Percentiles rank a stretch among this genome's conserved stretches.
These are phyloP conservation scores for Crinitomyces ghanaensis DNA, from an alignment of 805 yeast genomes.

Conservation along the genomic window DNA sequence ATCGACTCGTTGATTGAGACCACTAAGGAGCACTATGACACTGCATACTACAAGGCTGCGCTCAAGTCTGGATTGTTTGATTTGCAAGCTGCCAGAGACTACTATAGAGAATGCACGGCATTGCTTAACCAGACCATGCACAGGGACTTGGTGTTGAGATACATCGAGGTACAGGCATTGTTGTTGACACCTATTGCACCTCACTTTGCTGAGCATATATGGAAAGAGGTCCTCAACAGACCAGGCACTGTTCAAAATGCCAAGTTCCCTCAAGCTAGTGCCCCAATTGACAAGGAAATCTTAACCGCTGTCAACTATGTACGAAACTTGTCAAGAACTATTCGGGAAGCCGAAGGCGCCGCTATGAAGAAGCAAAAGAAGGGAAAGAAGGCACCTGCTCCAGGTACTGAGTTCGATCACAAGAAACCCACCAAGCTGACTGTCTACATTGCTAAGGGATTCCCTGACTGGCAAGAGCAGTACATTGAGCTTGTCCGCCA, in stretches of 20 bases:
- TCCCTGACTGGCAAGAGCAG: slow-evolving; percentile 81
- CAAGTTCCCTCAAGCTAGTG: slow-evolving; percentile 65
- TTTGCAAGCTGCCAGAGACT: slow-evolving; percentile 90
- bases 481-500: slow-evolving; percentile 69
- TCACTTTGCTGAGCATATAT: slow-evolving; percentile 84
- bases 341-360: slow-evolving; percentile 88
- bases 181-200: slow-evolving; percentile 90
- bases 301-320: slow-evolving; percentile 68
- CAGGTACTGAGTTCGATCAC: slow-evolving; percentile 62
- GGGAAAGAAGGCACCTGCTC: no score
- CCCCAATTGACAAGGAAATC: slow-evolving; percentile 50
- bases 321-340: slow-evolving; percentile 63
- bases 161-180: slow-evolving; percentile 78
- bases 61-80: slow-evolving; percentile 87
- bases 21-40: slow-evolving; percentile 57
- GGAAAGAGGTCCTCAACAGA: slow-evolving; percentile 68
- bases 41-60: slow-evolving; percentile 76
- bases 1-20: slow-evolving; percentile 72
- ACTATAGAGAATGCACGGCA: slow-evolving; percentile 71
- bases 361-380: slow-evolving; percentile 85
- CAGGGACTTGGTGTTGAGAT: slow-evolving; percentile 64
- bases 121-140: slow-evolving; percentile 51
- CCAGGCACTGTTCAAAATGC: slow-evolving; percentile 60
- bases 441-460: slow-evolving; percentile 65
- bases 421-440: slow-evolving; percentile 62